Conservation (phyloP, 768 basidiomycete species). For the Leccinum ochraceum region DNA sequence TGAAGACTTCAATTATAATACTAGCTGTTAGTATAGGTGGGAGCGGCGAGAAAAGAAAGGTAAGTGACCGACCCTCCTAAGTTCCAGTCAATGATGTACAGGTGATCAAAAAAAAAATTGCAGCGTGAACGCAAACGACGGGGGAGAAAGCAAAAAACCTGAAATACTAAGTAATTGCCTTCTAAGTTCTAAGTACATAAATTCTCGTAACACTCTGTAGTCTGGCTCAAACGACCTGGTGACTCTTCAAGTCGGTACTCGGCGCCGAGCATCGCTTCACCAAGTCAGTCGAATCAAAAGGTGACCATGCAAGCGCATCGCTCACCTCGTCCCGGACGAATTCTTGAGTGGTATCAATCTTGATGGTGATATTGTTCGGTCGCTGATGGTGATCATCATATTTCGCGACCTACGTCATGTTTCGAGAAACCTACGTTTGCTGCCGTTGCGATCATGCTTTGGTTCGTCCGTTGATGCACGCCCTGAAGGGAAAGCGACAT, state of each 20-base stretch:
- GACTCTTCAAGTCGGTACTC: slow-evolving; percentile 19
- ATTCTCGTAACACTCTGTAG: background rate
- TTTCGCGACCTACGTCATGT: background rate
- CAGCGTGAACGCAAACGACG: no score
- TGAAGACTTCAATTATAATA: no score
- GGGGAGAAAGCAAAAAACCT: no score
- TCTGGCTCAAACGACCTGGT: slow-evolving; percentile 19
- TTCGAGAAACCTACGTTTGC: background rate
- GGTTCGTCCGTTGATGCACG: slow-evolving; percentile 18
- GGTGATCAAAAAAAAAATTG: no score
- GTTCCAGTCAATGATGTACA: no score
- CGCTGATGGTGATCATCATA: background rate
- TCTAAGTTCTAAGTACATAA: no score
- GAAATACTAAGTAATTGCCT: no score
- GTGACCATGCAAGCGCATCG: background rate
- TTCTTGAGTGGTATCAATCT: background rate
- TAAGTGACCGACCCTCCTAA: no score
- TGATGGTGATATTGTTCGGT: background rate
- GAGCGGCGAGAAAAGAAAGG: no score
- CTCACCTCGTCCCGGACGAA: background rate
- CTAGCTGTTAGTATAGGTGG: no score
- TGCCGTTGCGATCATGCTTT: background rate
- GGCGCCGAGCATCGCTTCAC: slow-evolving; percentile 22
- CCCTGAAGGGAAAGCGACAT: slow-evolving; percentile 35
- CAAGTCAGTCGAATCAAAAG: background rate